These are phyloP conservation scores for Calonectria pauciramosa DNA, from an alignment of 2,329 filamentous ascomycete species.

Conservation along the genomic window DNA sequence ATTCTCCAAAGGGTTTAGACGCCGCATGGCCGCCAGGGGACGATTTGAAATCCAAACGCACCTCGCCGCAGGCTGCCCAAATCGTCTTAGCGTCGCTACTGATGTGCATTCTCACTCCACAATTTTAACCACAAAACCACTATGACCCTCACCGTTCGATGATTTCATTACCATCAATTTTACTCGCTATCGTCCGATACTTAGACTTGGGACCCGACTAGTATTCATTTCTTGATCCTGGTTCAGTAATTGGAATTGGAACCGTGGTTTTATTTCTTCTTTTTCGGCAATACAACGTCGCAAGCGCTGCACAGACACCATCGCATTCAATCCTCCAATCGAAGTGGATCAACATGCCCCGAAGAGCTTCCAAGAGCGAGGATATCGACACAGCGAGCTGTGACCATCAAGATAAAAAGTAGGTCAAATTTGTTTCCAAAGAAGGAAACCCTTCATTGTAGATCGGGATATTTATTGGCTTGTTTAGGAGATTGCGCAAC, in stretches of 20 bases:
- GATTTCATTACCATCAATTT: slow-evolving; percentile 9
- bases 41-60: background rate
- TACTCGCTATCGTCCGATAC: background rate
- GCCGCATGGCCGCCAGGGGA: background rate
- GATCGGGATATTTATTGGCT: background rate
- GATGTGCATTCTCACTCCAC: background rate
- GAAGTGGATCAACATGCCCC: background rate
- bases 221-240: background rate
- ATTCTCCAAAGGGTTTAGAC: background rate
- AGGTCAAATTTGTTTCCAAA: background rate
- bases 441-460: too few relatives aligned
- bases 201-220: background rate
- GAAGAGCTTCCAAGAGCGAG: background rate
- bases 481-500: slow-evolving; percentile 7
- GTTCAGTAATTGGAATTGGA: background rate
- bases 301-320: too few relatives aligned
- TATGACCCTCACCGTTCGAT: background rate
- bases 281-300: background rate
- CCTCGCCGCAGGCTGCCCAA: background rate
- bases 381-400: background rate
- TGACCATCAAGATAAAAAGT: slow-evolving; percentile 3
- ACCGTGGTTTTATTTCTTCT: too few relatives aligned
- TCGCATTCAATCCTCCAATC: background rate
- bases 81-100: background rate
- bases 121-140: background rate